Evolutionary conservation across 441 rosid species (phyloP).

Genomic region (Corymbia calophylla): DNA sequence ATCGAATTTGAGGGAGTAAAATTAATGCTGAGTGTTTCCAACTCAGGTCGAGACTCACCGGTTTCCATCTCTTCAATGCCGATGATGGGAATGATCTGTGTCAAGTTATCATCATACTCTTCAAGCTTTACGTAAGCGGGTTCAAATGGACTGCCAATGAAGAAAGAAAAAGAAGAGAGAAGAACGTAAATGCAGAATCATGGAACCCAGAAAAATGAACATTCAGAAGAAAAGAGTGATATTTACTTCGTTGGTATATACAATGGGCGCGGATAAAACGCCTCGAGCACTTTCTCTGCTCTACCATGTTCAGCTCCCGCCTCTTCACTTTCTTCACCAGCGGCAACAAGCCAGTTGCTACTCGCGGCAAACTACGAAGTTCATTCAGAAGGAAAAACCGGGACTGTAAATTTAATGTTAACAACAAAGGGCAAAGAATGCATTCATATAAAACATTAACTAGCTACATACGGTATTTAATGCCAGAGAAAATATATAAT

Average conservation of each 20-base stretch:
- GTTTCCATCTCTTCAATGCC: conserved; percentile 47
- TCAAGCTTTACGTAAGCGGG: conserved; percentile 25
- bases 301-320: conserved; percentile 36
- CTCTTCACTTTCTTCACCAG: conserved; percentile 61
- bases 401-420: not conserved
- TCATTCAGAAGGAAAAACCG: not conserved
- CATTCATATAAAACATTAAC: not conserved
- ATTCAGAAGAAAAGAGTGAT: not conserved
- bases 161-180: not conserved
- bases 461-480: not conserved
- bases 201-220: not conserved
- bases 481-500: not conserved
- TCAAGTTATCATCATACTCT: conserved; percentile 38
- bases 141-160: conserved; percentile 35
- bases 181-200: not conserved
- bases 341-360: conserved; percentile 37
- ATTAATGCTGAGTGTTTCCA: not conserved
- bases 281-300: conserved; percentile 47
- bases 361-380: conserved; percentile 33
- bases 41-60: conserved; percentile 1
- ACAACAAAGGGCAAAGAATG: not conserved
- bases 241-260: conserved; percentile 43
- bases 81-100: conserved; percentile 44
- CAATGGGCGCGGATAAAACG: conserved; percentile 51
- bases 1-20: not conserved